A percentile compares a stretch with the other conserved stretches of the same genome.
Conservation (phyloP, 1,284 basidiomycete species). For the Hymenochaete sp. region DNA sequence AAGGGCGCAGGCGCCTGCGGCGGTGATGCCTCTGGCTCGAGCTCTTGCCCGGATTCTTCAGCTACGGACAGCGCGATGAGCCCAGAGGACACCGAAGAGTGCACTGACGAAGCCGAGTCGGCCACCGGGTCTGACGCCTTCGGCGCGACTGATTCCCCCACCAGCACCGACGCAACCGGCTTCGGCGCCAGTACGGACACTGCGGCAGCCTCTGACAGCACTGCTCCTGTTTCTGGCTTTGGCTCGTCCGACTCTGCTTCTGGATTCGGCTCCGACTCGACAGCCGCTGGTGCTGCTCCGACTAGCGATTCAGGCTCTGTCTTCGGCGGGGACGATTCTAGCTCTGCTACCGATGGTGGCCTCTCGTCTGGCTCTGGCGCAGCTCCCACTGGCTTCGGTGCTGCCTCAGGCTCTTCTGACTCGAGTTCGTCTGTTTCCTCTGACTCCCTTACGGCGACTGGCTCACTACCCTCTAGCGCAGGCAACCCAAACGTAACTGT, state of each 20-base stretch:
- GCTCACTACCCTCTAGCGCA: too few species aligned
- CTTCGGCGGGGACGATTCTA: too few species aligned
- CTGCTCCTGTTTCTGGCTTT: not conserved
- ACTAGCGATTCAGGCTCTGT: not conserved
- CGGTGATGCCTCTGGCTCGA: not conserved
- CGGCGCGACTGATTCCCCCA: not conserved
- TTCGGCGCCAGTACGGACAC: not conserved
- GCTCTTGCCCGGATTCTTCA: not conserved
- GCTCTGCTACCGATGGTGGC: too few species aligned
- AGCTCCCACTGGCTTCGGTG: not conserved
- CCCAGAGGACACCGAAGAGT: not conserved
- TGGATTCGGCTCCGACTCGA: not conserved
- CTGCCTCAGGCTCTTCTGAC: not conserved
- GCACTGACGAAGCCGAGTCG: not conserved
- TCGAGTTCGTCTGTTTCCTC: too few species aligned
- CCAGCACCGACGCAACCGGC: not conserved
- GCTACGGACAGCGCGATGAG: not conserved
- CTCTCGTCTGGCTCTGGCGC: not conserved
- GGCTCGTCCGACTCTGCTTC: not conserved
- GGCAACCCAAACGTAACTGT: too few species aligned
- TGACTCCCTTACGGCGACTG: too few species aligned
- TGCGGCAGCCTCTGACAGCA: not conserved
- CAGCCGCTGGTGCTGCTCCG: not conserved
- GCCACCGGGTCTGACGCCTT: not conserved
- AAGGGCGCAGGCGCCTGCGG: not conserved